phyloP scores from a whole-genome alignment of 2,329 filamentous ascomycete species.

The Alternaria arborescens region DNA sequence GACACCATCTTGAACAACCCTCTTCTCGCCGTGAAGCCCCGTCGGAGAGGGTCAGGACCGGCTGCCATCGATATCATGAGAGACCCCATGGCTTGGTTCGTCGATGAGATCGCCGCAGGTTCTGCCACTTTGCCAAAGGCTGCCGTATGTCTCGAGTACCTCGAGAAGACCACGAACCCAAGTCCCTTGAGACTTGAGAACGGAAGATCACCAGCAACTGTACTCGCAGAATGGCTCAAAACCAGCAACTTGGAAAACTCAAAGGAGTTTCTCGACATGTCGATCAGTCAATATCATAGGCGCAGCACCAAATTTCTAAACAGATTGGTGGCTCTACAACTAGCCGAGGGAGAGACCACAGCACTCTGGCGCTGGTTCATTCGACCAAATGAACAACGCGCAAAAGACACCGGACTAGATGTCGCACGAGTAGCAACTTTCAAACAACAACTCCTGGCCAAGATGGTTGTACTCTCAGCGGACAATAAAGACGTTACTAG shows the following conservation, averaged over 20 bases:
- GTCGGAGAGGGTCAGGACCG: slow-evolving; percentile 37
- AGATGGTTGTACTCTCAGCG: slow-evolving; percentile 31
- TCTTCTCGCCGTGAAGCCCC: slow-evolving; percentile 53
- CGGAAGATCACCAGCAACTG: slow-evolving; percentile 23
- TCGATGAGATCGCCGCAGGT: slow-evolving; percentile 51
- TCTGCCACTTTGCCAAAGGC: slow-evolving; percentile 51
- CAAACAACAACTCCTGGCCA: slow-evolving; percentile 31
- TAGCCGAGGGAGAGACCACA: slow-evolving; percentile 31
- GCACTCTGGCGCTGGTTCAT: slow-evolving; percentile 45
- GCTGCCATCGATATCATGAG: slow-evolving; percentile 35
- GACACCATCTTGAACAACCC: slow-evolving; percentile 62
- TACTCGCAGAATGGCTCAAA: slow-evolving; percentile 43
- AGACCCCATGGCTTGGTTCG: slow-evolving; percentile 54
- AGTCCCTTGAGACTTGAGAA: slow-evolving; percentile 9
- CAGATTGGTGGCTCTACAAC: slow-evolving; percentile 32
- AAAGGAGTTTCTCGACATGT: slow-evolving; percentile 35
- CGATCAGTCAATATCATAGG: background rate
- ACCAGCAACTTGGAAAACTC: slow-evolving; percentile 41
- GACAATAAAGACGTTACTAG: slow-evolving; percentile 21
- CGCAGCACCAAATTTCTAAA: slow-evolving; percentile 23
- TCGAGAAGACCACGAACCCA: slow-evolving; percentile 27
- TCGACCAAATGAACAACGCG: slow-evolving; percentile 24
- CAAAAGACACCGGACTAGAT: slow-evolving; percentile 29
- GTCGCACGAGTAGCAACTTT: slow-evolving; percentile 25
- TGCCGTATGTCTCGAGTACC: slow-evolving; percentile 48